Percentiles rank a stretch among this genome's conserved stretches.
Evolutionary conservation across 306 rosid genomes (phyloP).

Genomic region (Herpetospermum pedunculosum): DNA sequence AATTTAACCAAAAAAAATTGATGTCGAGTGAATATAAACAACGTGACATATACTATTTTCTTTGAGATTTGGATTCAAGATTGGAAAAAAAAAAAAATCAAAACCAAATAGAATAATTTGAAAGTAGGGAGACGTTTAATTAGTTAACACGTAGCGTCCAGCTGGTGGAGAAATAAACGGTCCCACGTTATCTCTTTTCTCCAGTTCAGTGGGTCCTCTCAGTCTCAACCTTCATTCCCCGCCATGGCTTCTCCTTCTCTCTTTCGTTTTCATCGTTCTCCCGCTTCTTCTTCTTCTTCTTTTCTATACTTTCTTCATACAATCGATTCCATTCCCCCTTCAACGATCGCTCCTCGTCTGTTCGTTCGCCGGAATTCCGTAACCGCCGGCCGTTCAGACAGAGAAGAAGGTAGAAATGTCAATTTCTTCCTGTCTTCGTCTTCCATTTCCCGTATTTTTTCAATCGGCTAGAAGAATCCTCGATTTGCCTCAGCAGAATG

Average conservation of each 20-base stretch:
- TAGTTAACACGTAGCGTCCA: neutral
- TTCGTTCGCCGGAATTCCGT: neutral
- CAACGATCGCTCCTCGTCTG: neutral
- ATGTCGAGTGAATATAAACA: too few relatives aligned
- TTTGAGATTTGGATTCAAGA: too few relatives aligned
- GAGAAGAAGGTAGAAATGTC: neutral
- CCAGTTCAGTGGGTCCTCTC: too few relatives aligned
- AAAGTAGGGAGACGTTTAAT: too few relatives aligned
- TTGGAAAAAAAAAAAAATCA: too few relatives aligned
- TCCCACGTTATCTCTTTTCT: too few relatives aligned
- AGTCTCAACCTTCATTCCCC: neutral
- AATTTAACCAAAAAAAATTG: too few relatives aligned
- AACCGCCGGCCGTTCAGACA: neutral
- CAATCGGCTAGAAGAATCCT: neutral
- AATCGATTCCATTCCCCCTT: neutral
- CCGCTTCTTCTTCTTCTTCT: neutral
- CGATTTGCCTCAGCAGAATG: neutral
- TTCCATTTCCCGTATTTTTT: conserved; percentile 4
- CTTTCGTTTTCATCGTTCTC: neutral
- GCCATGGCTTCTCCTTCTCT: neutral
- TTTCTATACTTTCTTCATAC: neutral
- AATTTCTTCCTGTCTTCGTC: neutral
- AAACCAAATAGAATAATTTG: too few relatives aligned
- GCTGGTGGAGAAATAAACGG: neutral
- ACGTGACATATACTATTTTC: too few relatives aligned